Percentiles rank a stretch among this genome's conserved stretches.
These are phyloP conservation scores for Cytospora schulzeri DNA, from an alignment of 2,329 filamentous ascomycete species.

Conservation along the genomic window DNA sequence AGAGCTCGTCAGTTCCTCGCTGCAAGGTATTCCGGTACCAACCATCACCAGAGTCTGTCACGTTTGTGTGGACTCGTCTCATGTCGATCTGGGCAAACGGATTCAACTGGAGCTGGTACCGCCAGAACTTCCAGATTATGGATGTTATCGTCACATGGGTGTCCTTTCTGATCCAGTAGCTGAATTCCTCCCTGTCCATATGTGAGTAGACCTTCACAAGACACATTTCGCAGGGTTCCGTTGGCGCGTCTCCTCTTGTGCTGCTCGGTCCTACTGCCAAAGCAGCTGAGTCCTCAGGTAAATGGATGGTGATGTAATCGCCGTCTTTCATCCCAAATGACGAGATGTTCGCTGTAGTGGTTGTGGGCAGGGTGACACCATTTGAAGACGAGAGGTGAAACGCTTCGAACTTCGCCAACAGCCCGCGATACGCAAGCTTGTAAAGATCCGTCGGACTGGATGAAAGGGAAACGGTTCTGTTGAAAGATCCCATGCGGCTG, in stretches of 20 bases:
- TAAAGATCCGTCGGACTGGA: conserved; percentile 1
- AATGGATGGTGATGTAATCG: conserved; percentile 1
- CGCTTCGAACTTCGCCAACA: conserved; percentile 1
- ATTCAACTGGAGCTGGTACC: not conserved
- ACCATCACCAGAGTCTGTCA: not conserved
- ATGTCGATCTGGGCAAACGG: too few species aligned
- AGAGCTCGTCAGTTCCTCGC: not conserved
- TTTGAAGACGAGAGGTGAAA: not conserved
- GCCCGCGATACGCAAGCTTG: conserved; percentile 12
- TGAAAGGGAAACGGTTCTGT: not conserved
- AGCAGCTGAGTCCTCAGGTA: conserved; percentile 5
- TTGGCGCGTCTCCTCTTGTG: fast-evolving
- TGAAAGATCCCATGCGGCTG: conserved; percentile 10
- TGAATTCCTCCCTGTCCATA: not conserved
- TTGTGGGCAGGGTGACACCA: not conserved
- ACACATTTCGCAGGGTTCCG: too few species aligned
- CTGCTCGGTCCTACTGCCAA: not conserved
- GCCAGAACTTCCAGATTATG: conserved; percentile 15
- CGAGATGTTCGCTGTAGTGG: not conserved
- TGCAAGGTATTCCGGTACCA: not conserved
- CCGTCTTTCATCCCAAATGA: not conserved
- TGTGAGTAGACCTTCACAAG: conserved; percentile 7
- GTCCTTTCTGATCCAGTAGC: conserved; percentile 1
- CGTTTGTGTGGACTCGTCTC: not conserved
- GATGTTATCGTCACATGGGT: not conserved